A percentile compares a stretch with the other conserved stretches of the same genome.
These are phyloP conservation scores for Heliamphora exappendiculata DNA, from an alignment of 148 eudicot genomes.

Conservation along the genomic window DNA sequence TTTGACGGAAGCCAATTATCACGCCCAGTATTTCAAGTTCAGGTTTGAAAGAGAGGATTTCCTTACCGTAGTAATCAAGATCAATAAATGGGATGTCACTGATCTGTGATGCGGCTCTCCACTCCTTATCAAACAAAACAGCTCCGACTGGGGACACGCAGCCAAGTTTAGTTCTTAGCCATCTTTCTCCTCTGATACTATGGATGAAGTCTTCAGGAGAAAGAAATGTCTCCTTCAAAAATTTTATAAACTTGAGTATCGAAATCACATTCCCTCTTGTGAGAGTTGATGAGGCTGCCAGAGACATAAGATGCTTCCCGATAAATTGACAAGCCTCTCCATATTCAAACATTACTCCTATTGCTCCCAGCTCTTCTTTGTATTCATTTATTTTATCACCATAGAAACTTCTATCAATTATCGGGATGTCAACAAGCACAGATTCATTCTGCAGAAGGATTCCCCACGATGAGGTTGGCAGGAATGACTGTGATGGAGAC, in stretches of 20 bases:
- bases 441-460: conserved; percentile 39
- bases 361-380: conserved; percentile 35
- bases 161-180: conserved; percentile 54
- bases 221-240: conserved; percentile 29
- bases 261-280: conserved; percentile 40
- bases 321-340: conserved; percentile 43
- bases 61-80: conserved; percentile 35
- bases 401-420: conserved; percentile 44
- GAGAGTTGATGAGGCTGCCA: conserved; percentile 30
- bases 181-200: conserved; percentile 28
- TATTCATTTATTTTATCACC: conserved; percentile 28
- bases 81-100: conserved; percentile 49
- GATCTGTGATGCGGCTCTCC: conserved; percentile 37
- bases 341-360: conserved; percentile 52
- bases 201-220: conserved; percentile 32
- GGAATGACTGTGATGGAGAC: conserved; percentile 53
- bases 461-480: conserved; percentile 34
- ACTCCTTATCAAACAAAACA: conserved; percentile 36
- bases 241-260: conserved; percentile 42
- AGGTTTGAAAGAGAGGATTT: conserved; percentile 21
- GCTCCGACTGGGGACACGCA: conserved; percentile 33
- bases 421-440: conserved; percentile 47
- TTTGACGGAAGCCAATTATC: conserved; percentile 22
- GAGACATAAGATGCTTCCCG: conserved; percentile 41
- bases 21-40: conserved; percentile 56